Evolutionary conservation across 306 rosid genomes (phyloP).

Genomic region (Begonia fuchsioides): DNA sequence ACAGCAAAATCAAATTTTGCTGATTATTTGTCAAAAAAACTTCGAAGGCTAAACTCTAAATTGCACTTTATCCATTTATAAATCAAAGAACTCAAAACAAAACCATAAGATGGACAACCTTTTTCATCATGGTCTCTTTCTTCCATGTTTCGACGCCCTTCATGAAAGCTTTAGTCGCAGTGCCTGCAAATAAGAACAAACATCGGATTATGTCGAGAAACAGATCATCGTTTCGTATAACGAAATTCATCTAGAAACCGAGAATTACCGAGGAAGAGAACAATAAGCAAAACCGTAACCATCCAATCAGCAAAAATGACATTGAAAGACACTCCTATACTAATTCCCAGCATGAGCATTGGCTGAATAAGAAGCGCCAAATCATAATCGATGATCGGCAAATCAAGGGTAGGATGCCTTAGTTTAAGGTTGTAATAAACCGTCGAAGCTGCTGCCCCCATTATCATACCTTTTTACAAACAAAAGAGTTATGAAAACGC

Average conservation of each 20-base stretch:
- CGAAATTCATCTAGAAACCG: not conserved
- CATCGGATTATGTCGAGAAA: not conserved
- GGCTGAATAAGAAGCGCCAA: conserved; percentile 87
- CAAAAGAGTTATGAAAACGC: not conserved
- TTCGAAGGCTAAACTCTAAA: not conserved
- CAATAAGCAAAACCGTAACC: conserved; percentile 76
- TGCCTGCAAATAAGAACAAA: conserved; percentile 27
- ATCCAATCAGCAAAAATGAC: conserved; percentile 91
- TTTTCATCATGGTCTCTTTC: conserved; percentile 72
- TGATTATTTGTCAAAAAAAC: too few species aligned
- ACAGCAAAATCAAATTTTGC: too few species aligned
- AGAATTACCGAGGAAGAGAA: conserved; percentile 62
- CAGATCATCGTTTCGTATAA: not conserved
- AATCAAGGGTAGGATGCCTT: conserved; percentile 65
- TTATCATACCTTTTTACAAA: conserved; percentile 66
- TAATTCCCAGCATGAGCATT: conserved; percentile 95
- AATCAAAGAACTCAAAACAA: not conserved
- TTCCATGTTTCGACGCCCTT: conserved; percentile 94
- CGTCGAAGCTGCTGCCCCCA: conserved; percentile 81
- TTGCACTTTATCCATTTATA: not conserved
- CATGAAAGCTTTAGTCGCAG: conserved; percentile 73
- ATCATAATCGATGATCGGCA: conserved; percentile 90
- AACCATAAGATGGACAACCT: conserved; percentile 17
- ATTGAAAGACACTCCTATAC: conserved; percentile 79
- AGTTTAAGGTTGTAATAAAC: conserved; percentile 81